Evolutionary conservation across 768 basidiomycete genomes (phyloP), one percentile per base, ranked within the genome.

Genomic region (Mycena epipterygia): DNA sequence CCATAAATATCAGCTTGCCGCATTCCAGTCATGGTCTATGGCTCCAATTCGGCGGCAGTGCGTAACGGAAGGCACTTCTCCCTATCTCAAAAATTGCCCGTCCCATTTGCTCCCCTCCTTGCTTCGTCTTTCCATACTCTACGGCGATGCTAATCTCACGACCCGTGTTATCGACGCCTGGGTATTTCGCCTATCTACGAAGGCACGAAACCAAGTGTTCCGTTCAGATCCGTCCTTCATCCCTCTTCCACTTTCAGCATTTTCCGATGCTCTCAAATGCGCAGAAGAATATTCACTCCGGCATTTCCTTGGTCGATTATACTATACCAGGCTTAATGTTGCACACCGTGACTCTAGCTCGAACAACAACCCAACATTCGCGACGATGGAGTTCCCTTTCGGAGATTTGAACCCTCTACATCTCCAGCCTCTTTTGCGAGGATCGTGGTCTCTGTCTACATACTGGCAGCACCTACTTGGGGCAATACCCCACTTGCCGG

Each of bases 11-110:
- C 53, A 66, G 16, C 56, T 66, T 5, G 55, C 35, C 32, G 35
- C 44, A n/a, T 57, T 57, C 42, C 35, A 57, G 56, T 57, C 64
- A 13, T 66, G 64, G 64, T 57, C 64, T 11, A 37, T 67, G 56
- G n/a, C 23, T 30, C n/a, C 37, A 21, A 67, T 67, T 29, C 65
- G 42, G 23, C 21, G n/a, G 14, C 51, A 13, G 3, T 64, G 62
- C 35, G n/a, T 5, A 1, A 30, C 17, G 19, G 6, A n/a, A n/a
- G n/a, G n/a, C n/a, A n/a, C 3, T 7, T 37, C 35, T 37, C 1
- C 14, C 21, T 39, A 46, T 44, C 57, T 49, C 13, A 16, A 19
- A 2, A 9, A 0, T 8, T 67, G 65, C 57, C 27, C 44, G 7
- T 5, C 46, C 9, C 16, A 49, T 51, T n/a, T 58, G 12, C 29